phyloP scores from a whole-genome alignment of 257 asterid genomes.

The Solanum sejunctum region DNA sequence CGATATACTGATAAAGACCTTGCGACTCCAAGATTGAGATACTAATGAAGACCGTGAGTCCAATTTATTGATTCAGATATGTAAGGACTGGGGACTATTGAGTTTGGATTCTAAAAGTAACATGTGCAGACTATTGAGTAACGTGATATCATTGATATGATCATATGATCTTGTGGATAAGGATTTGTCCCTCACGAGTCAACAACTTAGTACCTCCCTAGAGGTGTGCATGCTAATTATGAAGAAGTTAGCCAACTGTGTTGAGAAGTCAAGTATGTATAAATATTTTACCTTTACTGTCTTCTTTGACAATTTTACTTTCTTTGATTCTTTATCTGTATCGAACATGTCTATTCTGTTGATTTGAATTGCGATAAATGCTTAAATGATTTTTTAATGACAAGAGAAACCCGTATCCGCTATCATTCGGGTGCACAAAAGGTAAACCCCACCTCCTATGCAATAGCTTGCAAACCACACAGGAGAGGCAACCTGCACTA shows the following conservation, averaged over 20 bases:
- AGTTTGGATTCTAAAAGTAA: neutral
- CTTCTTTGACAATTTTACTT: neutral
- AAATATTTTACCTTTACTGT: neutral
- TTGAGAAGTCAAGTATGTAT: neutral
- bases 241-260: neutral
- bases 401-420: no score
- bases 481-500: no score
- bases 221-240: neutral
- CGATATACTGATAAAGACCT: neutral
- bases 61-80: neutral
- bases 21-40: neutral
- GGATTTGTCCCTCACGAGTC: neutral
- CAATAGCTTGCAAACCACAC: no score
- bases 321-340: neutral
- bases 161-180: neutral
- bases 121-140: neutral
- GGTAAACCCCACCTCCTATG: no score
- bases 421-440: no score
- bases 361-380: neutral
- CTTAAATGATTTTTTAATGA: neutral
- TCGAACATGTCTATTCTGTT: neutral
- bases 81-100: neutral
- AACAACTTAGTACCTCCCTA: neutral
- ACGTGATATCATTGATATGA: neutral
- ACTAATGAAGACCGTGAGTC: neutral